These are phyloP conservation scores for Amanita rubescens DNA, from an alignment of 768 basidiomycete species.

Conservation along the genomic window DNA sequence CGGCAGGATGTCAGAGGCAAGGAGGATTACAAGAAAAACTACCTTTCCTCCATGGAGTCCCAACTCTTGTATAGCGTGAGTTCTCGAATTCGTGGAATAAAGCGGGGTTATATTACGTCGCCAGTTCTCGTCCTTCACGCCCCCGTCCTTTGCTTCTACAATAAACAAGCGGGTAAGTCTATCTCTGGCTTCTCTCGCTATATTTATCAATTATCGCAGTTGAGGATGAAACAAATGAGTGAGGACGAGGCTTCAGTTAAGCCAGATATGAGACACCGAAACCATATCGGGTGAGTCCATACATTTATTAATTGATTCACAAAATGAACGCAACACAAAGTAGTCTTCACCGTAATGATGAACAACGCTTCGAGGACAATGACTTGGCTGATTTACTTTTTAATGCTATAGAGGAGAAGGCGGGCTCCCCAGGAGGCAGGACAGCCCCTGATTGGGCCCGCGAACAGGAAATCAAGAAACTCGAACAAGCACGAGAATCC, in stretches of 20 bases:
- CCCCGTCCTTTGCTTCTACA: neutral
- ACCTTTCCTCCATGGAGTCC: slow-evolving; percentile 13
- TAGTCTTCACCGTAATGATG: slow-evolving; percentile 13
- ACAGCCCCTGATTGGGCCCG: slow-evolving; percentile 1
- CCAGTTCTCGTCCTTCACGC: neutral
- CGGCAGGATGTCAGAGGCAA: slow-evolving; percentile 5
- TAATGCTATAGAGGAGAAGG: slow-evolving; percentile 15
- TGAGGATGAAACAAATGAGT: neutral
- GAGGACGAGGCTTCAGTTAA: neutral
- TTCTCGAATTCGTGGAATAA: neutral
- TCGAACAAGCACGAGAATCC: slow-evolving; percentile 12
- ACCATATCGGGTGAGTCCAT: slow-evolving; percentile 9
- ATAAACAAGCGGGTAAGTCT: neutral
- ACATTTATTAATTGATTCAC: neutral
- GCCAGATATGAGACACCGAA: slow-evolving; percentile 9
- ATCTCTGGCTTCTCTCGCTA: neutral
- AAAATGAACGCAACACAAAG: neutral
- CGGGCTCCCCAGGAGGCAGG: slow-evolving; percentile 8
- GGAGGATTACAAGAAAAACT: slow-evolving; percentile 9
- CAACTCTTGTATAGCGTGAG: slow-evolving; percentile 13
- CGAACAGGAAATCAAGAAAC: slow-evolving; percentile 1
- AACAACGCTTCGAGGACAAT: slow-evolving; percentile 17
- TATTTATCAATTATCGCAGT: no score
- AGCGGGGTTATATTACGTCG: neutral
- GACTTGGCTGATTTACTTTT: slow-evolving; percentile 14